Base-by-base conservation (phyloP, 345 rosid species). In the Pistacia atlantica region DNA sequence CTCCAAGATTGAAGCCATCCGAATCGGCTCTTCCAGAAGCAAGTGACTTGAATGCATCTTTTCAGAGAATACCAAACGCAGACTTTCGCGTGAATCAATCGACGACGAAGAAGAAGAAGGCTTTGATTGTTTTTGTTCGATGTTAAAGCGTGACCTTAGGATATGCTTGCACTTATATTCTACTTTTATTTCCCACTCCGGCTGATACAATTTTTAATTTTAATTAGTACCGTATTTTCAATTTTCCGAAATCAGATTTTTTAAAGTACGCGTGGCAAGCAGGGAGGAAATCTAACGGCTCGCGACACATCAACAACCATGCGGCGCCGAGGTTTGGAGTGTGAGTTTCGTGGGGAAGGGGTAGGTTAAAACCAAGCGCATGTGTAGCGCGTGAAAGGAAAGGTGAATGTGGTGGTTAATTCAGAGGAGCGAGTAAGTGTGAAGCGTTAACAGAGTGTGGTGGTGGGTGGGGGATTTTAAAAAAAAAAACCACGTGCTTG, bases 1-100 rank as follows among this genome's bases (percentile, higher is more conserved):
- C 86, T 95, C 97, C 80, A 95, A 97, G 79, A 95, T 92, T 56
- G 97, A 90, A 79, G 96, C 97, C 99, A 95, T 95, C 93, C 99
- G 85, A 78, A 95, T 95, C 4, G 99, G 99, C 92, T 93, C 99
- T 76, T 95, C 99, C 38, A 92, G 95, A 73, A 95, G 98, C 85
- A 95, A 80, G 88, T 95, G 97, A 76, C 87, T 89, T 2, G 99
- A 88, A 81, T 96, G 99, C 99, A 96, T 96, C 76, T 79, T 31
- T 91, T 52, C 12, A 46, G 45, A 10, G 31, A 51, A 20, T 56
- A 14, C 13, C 11, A 64, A 60, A 73, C 20, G 48, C 51, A 49
- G 76, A 35, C 20, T 28, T 74, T 74, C 8, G 71, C 52, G 71
- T 37, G 12, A 55, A 75, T 22, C n/a, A 56, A 46, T 37, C 65